Evolutionary conservation across 805 yeast genomes (phyloP).

Genomic region (Wickerhamiella musiphila): DNA sequence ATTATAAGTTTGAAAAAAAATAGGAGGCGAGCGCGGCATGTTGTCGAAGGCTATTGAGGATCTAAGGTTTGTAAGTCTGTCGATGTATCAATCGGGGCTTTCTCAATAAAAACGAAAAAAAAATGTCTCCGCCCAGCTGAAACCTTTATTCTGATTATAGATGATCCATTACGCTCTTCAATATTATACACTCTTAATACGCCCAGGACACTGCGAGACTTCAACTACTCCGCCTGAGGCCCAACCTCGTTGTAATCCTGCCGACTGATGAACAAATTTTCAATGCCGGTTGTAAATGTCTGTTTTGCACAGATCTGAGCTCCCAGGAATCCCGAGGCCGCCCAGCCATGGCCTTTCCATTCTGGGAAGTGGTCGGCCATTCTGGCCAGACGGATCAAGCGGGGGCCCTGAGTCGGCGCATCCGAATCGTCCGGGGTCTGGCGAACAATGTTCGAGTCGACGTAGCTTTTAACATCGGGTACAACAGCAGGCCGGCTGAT

Average conservation of each 20-base stretch:
- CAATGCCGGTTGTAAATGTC: conserved; percentile 47
- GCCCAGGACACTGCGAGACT: too few relatives aligned
- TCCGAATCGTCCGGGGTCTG: conserved; percentile 12
- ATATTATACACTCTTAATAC: too few relatives aligned
- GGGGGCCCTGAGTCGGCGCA: conserved; percentile 54
- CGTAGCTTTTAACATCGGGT: conserved; percentile 1
- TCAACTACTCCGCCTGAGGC: too few relatives aligned
- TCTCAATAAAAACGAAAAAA: too few relatives aligned
- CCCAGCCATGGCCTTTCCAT: conserved; percentile 72
- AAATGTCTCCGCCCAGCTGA: too few relatives aligned
- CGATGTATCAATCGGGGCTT: too few relatives aligned
- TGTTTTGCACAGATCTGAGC: conserved; percentile 79
- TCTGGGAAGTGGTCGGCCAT: conserved; percentile 87
- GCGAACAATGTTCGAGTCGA: conserved; percentile 1
- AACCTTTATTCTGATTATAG: too few relatives aligned
- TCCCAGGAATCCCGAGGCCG: conserved; percentile 65
- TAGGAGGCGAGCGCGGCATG: too few relatives aligned
- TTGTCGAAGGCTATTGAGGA: too few relatives aligned
- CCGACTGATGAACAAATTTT: conserved; percentile 46
- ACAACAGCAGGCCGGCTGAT: conserved; percentile 20
- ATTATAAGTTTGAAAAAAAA: too few relatives aligned
- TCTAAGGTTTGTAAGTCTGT: too few relatives aligned
- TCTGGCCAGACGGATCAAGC: conserved; percentile 46
- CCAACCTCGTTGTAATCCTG: conserved; percentile 65
- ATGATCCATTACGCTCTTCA: too few relatives aligned